Conservation (phyloP, 2,329 filamentous ascomycete genomes). For the Botrytis byssoidea region DNA sequence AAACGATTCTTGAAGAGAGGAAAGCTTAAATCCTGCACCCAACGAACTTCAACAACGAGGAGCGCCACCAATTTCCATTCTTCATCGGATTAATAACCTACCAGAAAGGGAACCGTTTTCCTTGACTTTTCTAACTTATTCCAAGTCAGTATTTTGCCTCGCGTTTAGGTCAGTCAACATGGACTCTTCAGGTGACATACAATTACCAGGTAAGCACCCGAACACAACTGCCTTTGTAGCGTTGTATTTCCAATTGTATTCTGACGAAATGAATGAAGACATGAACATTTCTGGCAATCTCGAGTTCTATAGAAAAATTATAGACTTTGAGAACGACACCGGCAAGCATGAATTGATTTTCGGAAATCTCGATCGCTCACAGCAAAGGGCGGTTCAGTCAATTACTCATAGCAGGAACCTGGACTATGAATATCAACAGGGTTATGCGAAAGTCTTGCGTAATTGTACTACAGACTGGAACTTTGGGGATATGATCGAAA, state of each 20-base stretch:
- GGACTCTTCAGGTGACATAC: background rate
- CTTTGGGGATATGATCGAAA: background rate
- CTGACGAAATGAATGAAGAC: background rate
- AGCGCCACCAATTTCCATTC: background rate
- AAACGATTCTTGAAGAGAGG: background rate
- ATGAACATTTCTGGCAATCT: background rate
- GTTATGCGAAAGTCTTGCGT: background rate
- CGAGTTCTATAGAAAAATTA: background rate
- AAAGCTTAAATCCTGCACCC: background rate
- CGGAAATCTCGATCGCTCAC: background rate
- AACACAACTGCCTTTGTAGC: background rate
- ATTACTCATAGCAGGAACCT: background rate
- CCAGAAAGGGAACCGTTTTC: background rate
- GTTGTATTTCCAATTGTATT: background rate
- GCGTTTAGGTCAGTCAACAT: background rate
- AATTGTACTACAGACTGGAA: no score
- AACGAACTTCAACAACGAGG: background rate
- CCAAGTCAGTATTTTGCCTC: background rate
- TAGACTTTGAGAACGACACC: background rate
- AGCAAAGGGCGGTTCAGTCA: background rate
- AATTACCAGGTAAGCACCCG: background rate
- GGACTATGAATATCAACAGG: background rate
- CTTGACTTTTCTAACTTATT: no score
- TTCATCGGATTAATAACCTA: no score
- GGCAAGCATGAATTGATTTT: background rate